These are phyloP conservation scores for Euptelea pleiosperma DNA, from an alignment of 164 flowering plant genomes.

Conservation along the genomic window DNA sequence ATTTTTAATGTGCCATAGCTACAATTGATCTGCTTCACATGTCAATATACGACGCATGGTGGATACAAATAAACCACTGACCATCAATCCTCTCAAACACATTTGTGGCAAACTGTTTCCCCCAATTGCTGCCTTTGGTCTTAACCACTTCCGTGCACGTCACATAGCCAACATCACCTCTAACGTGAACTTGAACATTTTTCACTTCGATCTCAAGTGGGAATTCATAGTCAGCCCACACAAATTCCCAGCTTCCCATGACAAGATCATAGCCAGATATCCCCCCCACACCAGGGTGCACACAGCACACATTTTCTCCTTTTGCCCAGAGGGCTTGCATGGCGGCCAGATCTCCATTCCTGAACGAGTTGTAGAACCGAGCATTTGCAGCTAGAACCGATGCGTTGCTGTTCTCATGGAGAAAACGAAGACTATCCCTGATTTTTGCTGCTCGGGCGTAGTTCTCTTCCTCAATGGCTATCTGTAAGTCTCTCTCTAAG, in stretches of 20 bases:
- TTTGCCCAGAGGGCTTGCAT: conserved; percentile 68
- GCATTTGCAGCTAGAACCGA: conserved; percentile 72
- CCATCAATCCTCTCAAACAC: conserved; percentile 81
- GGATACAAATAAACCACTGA: conserved; percentile 78
- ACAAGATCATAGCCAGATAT: conserved; percentile 69
- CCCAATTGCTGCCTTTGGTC: conserved; percentile 95
- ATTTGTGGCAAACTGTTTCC: conserved; percentile 83
- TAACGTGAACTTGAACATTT: conserved; percentile 66
- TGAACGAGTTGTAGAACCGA: conserved; percentile 73
- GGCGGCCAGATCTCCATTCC: conserved; percentile 45
- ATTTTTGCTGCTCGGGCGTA: conserved; percentile 79
- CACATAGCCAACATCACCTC: conserved; percentile 77
- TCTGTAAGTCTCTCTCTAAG: conserved; percentile 58
- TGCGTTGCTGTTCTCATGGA: conserved; percentile 72
- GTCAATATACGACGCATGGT: conserved; percentile 77
- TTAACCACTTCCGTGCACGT: conserved; percentile 77
- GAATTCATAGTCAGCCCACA: conserved; percentile 80
- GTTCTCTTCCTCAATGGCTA: conserved; percentile 76
- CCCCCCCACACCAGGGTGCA: conserved; percentile 34
- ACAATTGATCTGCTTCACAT: conserved; percentile 24
- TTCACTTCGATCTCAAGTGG: conserved; percentile 72
- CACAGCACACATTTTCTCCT: conserved; percentile 55
- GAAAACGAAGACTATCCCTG: conserved; percentile 64
- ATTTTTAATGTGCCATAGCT: no score
- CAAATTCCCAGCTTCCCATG: conserved; percentile 90